A percentile compares a stretch with the other conserved stretches of the same genome.
Conservation (phyloP, 257 asterid genomes). For the Rhazya stricta region DNA sequence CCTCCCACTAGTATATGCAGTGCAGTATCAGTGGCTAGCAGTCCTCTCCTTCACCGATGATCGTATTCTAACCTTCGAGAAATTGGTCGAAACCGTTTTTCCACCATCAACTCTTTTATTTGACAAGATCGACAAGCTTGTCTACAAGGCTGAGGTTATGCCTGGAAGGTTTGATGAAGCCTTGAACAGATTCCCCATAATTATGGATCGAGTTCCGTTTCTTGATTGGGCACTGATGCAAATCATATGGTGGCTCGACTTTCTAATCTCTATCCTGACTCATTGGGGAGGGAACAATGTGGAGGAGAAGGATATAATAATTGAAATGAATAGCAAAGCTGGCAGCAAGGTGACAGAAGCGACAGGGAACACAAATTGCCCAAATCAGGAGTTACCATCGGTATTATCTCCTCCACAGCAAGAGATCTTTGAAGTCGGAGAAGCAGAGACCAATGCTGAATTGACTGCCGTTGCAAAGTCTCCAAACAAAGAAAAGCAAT, state of each 20-base stretch:
- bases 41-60: slow-evolving; percentile 44
- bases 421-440: neutral
- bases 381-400: neutral
- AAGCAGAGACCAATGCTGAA: neutral
- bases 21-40: slow-evolving; percentile 35
- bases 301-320: slow-evolving; percentile 40
- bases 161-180: slow-evolving; percentile 36
- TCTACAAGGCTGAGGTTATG: slow-evolving; percentile 31
- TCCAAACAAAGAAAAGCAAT: neutral
- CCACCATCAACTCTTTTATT: slow-evolving; percentile 43
- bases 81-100: slow-evolving; percentile 33
- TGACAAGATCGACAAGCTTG: slow-evolving; percentile 39
- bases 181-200: slow-evolving; percentile 19
- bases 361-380: neutral
- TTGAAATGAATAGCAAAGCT: slow-evolving; percentile 24
- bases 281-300: slow-evolving; percentile 19
- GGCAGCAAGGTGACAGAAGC: neutral
- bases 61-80: slow-evolving; percentile 32
- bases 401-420: neutral
- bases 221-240: slow-evolving; percentile 30
- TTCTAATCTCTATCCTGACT: slow-evolving; percentile 17
- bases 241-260: slow-evolving; percentile 31
- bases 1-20: slow-evolving; percentile 27
- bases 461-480: neutral
- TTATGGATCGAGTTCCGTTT: slow-evolving; percentile 30